Conservation (phyloP, 148 eudicot genomes). For the Diospyros kaki region DNA sequence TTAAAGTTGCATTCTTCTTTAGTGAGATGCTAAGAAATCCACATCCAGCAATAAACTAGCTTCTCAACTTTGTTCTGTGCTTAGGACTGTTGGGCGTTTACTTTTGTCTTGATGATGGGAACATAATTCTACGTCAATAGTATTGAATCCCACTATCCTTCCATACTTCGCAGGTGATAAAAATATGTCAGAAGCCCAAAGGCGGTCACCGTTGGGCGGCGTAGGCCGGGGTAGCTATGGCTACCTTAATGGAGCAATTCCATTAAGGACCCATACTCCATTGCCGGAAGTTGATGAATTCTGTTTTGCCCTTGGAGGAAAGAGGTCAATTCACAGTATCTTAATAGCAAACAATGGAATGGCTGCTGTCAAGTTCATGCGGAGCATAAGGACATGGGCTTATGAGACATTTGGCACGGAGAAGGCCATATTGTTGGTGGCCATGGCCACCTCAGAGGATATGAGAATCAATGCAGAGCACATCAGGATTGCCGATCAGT, state of each 20-base stretch:
- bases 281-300: slow-evolving; percentile 56
- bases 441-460: slow-evolving; percentile 95
- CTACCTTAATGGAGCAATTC: slow-evolving; percentile 44
- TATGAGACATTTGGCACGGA: slow-evolving; percentile 87
- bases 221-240: slow-evolving; percentile 26
- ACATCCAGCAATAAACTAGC: background rate
- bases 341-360: slow-evolving; percentile 90
- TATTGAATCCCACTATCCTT: background rate
- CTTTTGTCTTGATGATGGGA: too few relatives aligned
- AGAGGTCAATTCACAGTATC: slow-evolving; percentile 71
- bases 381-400: slow-evolving; percentile 85
- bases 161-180: slow-evolving; percentile 14
- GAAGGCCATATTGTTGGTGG: slow-evolving; percentile 82
- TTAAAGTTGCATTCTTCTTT: background rate
- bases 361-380: slow-evolving; percentile 91
- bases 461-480: slow-evolving; percentile 94
- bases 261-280: slow-evolving; percentile 36
- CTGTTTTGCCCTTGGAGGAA: slow-evolving; percentile 73
- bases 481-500: slow-evolving; percentile 88
- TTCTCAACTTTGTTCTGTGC: background rate
- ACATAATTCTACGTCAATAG: background rate
- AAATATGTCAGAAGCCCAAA: slow-evolving; percentile 27
- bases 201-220: slow-evolving; percentile 26
- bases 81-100: too few relatives aligned
- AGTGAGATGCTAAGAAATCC: background rate